These are phyloP conservation scores for Plasmodium chabaudi DNA, from an alignment of 169 alveolate species.

Conservation along the genomic window DNA sequence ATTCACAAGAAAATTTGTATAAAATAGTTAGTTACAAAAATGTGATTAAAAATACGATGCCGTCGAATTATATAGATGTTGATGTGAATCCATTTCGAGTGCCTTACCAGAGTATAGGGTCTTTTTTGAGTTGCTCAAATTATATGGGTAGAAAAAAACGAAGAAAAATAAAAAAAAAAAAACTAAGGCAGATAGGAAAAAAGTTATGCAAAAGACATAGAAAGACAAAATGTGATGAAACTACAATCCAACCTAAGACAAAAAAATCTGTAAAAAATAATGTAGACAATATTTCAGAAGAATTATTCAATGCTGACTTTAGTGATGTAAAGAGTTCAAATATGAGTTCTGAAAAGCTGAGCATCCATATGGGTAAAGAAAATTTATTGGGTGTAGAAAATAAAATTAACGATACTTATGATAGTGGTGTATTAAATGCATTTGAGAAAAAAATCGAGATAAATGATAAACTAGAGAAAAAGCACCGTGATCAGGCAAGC, in stretches of 20 bases:
- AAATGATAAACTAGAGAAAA: background rate
- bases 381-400: too few species aligned
- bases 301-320: too few species aligned
- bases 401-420: too few species aligned
- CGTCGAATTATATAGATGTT: slow-evolving; percentile 49
- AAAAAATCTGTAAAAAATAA: background rate
- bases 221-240: background rate
- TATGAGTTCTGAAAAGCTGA: background rate
- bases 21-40: slow-evolving; percentile 23
- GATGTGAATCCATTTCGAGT: slow-evolving; percentile 1
- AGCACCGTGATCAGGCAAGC: background rate
- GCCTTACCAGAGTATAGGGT: background rate
- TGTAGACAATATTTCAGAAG: background rate
- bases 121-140: background rate
- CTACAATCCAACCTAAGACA: background rate
- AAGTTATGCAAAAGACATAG: background rate
- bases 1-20: background rate
- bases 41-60: slow-evolving; percentile 7
- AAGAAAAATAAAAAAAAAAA: background rate
- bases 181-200: background rate
- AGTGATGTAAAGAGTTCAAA: background rate
- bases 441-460: background rate
- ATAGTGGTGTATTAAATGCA: too few species aligned
- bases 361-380: background rate
- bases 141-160: slow-evolving; percentile 1